phyloP scores from a whole-genome alignment of 2,329 filamentous ascomycete genomes.

The Cryphonectria carpinicola region DNA sequence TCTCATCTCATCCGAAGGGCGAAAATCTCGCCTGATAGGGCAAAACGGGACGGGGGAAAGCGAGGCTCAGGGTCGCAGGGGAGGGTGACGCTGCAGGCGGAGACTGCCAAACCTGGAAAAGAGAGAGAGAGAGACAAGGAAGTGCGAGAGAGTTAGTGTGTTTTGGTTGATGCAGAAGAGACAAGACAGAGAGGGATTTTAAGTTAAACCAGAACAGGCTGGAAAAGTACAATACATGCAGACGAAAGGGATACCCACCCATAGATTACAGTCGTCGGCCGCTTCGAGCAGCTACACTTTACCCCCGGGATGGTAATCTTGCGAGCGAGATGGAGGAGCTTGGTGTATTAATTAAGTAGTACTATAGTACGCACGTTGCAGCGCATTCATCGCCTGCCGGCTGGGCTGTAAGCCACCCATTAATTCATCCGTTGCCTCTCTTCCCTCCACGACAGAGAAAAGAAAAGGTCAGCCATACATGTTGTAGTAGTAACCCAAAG shows the following conservation, averaged over 20 bases:
- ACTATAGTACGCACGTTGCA: not conserved
- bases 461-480: not conserved
- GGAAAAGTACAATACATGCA: not conserved
- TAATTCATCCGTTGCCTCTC: not conserved
- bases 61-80: not conserved
- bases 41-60: not conserved
- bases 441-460: not conserved
- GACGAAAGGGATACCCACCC: not conserved
- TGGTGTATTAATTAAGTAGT: not conserved
- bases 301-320: not conserved
- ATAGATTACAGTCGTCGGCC: not conserved
- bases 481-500: not conserved
- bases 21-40: constrained; percentile 1
- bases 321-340: not conserved
- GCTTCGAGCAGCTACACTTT: not conserved
- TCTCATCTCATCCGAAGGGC: not conserved
- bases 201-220: not conserved
- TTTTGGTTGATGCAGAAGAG: not conserved
- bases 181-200: too few species aligned
- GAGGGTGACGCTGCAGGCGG: constrained; percentile 1
- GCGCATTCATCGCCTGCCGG: not conserved
- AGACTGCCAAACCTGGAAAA: not conserved
- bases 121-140: not conserved
- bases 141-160: too few species aligned
- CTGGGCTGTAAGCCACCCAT: too few species aligned